These are phyloP conservation scores for Malus domestica DNA, from an alignment of 306 rosid genomes.

Conservation along the genomic window ASM211411v1 NC_041800.1:32663233-32663732, in stretches of 20 bases:
- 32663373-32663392: neutral
- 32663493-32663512: conserved; percentile 87
- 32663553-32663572: conserved; percentile 57
- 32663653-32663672: conserved; percentile 52
- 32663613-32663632: neutral
- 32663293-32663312: neutral
- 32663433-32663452: too few relatives aligned
- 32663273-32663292: neutral
- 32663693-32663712: conserved; percentile 96
- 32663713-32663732: conserved; percentile 99
- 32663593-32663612: neutral
- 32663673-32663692: conserved; percentile 98
- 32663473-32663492: conserved; percentile 61
- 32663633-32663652: conserved; percentile 7
- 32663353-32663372: neutral
- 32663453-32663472: too few relatives aligned
- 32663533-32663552: conserved; percentile 70
- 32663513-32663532: conserved; percentile 70
- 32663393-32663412: too few relatives aligned
- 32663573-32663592: neutral
- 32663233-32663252: neutral
- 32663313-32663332: too few relatives aligned
- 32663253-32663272: neutral
- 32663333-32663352: neutral
- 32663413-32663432: neutral